These are phyloP conservation scores for Scutellaria baicalensis DNA, from an alignment of 257 asterid species.

Conservation along the genomic window DNA sequence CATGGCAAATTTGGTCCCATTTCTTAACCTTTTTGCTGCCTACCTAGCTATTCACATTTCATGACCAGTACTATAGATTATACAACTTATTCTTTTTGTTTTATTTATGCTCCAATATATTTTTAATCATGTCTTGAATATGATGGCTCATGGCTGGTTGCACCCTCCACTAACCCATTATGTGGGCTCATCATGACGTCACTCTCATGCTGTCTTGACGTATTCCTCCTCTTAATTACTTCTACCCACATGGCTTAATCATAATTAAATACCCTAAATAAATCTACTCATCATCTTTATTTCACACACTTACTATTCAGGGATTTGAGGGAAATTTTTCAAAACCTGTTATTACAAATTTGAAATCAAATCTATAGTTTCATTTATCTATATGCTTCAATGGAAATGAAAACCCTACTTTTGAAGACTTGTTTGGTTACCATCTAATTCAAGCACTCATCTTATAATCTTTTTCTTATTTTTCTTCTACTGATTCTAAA, in stretches of 20 bases:
- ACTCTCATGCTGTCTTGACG: conserved; percentile 60
- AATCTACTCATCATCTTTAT: neutral
- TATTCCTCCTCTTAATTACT: neutral
- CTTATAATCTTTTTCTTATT: too few relatives aligned
- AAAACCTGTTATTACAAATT: too few relatives aligned
- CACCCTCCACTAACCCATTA: conserved; percentile 31
- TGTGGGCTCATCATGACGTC: conserved; percentile 47
- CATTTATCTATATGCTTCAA: too few relatives aligned
- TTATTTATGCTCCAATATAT: neutral
- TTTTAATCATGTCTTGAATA: conserved; percentile 21
- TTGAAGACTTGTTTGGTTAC: too few relatives aligned
- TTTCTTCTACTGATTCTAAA: too few relatives aligned
- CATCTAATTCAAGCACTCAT: too few relatives aligned
- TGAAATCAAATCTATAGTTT: too few relatives aligned
- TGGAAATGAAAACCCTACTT: too few relatives aligned
- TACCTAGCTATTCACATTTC: neutral
- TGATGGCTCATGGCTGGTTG: conserved; percentile 32
- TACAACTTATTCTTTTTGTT: neutral
- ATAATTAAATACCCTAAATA: neutral
- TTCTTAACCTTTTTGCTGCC: conserved; percentile 6
- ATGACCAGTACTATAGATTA: neutral
- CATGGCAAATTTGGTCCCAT: conserved; percentile 58
- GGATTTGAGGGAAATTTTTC: too few relatives aligned
- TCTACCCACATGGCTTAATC: neutral
- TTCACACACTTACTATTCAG: too few relatives aligned